phyloP scores from a whole-genome alignment of 2,329 filamentous ascomycete genomes.

The Simplicillium sp. region DNA sequence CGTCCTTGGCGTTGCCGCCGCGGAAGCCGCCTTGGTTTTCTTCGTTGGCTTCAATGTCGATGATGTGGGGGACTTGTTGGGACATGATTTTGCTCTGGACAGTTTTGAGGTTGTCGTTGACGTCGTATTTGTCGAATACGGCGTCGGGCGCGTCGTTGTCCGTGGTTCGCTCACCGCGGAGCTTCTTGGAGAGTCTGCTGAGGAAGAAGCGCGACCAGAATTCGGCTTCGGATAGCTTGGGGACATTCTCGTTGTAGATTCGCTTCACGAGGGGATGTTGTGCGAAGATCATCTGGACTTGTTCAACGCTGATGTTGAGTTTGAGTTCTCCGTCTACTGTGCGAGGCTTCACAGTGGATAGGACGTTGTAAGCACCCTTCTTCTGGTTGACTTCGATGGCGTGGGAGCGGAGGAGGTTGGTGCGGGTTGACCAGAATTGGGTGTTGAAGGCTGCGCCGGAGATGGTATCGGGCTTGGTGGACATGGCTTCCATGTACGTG shows the following conservation, averaged over 20 bases:
- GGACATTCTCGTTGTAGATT: constrained; percentile 90
- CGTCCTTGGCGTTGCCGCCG: constrained; percentile 75
- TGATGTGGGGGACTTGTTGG: constrained; percentile 72
- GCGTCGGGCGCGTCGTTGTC: constrained; percentile 69
- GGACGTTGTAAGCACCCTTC: constrained; percentile 84
- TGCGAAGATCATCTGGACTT: constrained; percentile 84
- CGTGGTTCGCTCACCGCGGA: constrained; percentile 79
- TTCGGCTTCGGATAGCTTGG: constrained; percentile 64
- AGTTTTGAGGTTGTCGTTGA: constrained; percentile 53
- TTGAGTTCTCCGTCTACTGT: constrained; percentile 66
- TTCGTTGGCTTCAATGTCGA: constrained; percentile 90
- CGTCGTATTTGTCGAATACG: constrained; percentile 79
- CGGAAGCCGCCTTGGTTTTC: constrained; percentile 81
- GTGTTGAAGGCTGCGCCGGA: constrained; percentile 72
- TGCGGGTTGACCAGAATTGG: constrained; percentile 90
- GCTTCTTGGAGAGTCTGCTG: constrained; percentile 79
- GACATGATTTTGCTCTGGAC: constrained; percentile 46
- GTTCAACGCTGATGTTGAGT: constrained; percentile 80
- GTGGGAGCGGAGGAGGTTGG: constrained; percentile 78
- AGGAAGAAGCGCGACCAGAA: constrained; percentile 96
- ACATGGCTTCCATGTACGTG: constrained; percentile 78
- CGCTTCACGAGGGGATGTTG: constrained; percentile 87
- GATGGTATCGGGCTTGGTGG: constrained; percentile 76
- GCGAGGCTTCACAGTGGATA: constrained; percentile 63
- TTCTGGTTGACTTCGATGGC: constrained; percentile 82